Evolutionary conservation across 2,329 filamentous ascomycete species (phyloP), one percentile per base, ranked within the genome.

Genomic region (Xylariaceae sp.): DNA sequence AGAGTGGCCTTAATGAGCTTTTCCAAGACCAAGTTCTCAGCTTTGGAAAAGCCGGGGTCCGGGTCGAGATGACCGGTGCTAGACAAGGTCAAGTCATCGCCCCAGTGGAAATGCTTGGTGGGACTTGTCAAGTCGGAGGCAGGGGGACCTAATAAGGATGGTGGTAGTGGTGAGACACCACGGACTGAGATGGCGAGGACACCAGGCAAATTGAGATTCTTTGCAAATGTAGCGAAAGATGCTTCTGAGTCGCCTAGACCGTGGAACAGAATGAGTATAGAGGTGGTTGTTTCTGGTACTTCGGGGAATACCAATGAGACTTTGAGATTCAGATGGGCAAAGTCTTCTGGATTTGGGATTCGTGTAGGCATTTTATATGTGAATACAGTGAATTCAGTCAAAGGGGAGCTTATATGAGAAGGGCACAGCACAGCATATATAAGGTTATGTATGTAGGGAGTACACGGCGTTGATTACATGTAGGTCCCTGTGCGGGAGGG

Each of bases 201-300:
- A 59, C 90, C 86, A 0, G 89, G 88, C 3, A 95, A 79, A 49
- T 77, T 73, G 49, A 95, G 68, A 55, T 80, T 81, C 45, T 73
- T 72, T 17, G 83, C 87, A 50, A 95, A 85, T 36, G 69, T 68
- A 48, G 79, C 76, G 64, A 93, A 94, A 27, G 86, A 74, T 3
- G 64, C 59, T 48, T 88, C 78, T 25, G 77, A 81, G 68, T 95
- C 90, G 51, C 90, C 90, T 11, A 95, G 78, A 53, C 89, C 89
- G 66, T 95, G 90, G 47, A 95, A 80, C 41, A 95, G 78, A 60
- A 95, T 69, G 50, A 95, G 80, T 55, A 94, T 75, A 56, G 91
- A 85, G 35, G 82, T 86, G 8, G 85, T 80, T 11, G 77, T 77
- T 49, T 85, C 79, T 29, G 77, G 69, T 19, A 77, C 74, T 22